phyloP scores from a whole-genome alignment of 164 flowering plant species.

The Saururus chinensis region DNA sequence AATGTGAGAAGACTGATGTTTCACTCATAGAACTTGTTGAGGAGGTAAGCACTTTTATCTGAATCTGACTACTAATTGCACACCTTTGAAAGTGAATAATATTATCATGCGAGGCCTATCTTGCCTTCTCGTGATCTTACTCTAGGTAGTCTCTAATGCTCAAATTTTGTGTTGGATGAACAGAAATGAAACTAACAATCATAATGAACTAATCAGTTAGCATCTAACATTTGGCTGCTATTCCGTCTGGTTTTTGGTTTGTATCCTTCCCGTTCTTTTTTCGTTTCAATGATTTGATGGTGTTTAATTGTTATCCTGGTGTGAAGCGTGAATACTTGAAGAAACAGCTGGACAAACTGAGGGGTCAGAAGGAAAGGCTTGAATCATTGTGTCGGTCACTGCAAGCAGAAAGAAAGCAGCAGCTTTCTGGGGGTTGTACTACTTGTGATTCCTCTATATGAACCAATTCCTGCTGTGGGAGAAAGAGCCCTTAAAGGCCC shows the following conservation, averaged over 20 bases:
- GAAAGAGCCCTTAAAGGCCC: too few relatives aligned
- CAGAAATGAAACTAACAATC: neutral
- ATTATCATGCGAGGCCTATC: too few relatives aligned
- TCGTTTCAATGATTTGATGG: neutral
- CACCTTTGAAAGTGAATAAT: neutral
- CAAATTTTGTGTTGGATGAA: neutral
- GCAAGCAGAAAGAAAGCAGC: slow-evolving; percentile 80
- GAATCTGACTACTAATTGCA: neutral
- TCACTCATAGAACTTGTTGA: slow-evolving; percentile 79
- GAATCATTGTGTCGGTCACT: slow-evolving; percentile 84
- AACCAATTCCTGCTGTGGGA: neutral
- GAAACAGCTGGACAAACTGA: slow-evolving; percentile 74
- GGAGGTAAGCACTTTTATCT: slow-evolving; percentile 44
- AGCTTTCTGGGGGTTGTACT: slow-evolving; percentile 19
- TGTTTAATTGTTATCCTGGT: neutral
- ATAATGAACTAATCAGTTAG: neutral
- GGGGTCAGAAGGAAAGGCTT: slow-evolving; percentile 84
- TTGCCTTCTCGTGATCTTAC: too few relatives aligned
- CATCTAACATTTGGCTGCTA: neutral
- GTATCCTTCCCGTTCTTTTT: neutral
- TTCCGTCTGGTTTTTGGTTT: too few relatives aligned
- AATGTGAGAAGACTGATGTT: slow-evolving; percentile 75
- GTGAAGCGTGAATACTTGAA: slow-evolving; percentile 67
- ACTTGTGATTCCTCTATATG: slow-evolving; percentile 18
- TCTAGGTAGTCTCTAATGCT: too few relatives aligned